Evolutionary conservation across 768 basidiomycete genomes (phyloP), one percentile per base, ranked within the genome.

Genomic region (Amanita subjunquillea): DNA sequence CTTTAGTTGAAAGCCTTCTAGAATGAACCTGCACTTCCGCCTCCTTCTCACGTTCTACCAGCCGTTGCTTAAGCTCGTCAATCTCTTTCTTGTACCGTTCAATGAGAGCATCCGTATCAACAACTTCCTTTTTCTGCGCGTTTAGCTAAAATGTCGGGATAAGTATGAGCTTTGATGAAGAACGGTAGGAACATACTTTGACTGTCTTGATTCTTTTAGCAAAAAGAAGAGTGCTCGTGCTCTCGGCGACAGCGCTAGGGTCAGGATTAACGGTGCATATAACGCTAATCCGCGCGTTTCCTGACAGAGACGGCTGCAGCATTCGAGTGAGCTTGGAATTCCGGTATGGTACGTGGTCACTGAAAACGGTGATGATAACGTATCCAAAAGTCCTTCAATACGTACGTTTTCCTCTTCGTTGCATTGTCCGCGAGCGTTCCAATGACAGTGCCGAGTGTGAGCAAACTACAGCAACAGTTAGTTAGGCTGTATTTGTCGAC

Each of bases 211-310:
- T 86, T 42, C 93, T 76, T 58, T 85, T 86, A 2, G 95, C 95
- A 62, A 99, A 98, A 38, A 85, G 79, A 17, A 98, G 71, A 0
- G 95, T 99, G 57, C 85, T 91, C 49, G 83, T 83, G 6, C 84
- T 90, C 69, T 98, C 95, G 6, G 81, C 73, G 5, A 94, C 73
- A 15, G 92, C 92, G 44, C 72, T 68, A 2, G 73, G 65, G 47
- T 93, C 89, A 0, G 95, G 92, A 60, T 94, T 95, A 63, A 98
- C 79, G 0, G 95, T 98, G 65, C 94, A 96, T 49, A 98, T 86
- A 13, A 99, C 94, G 39, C 90, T 92, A 50, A 99, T 94, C 6
- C 92, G 83, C 20, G 95, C 94, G 64, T 98, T 91, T 1, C 95
- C 95, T 0, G 92, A 88, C 1, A 99, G 74, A 0, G 93, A 97